Percentiles rank a stretch among this genome's conserved stretches.
Conservation (phyloP, 306 rosid genomes). For the Aeschynomene evenia region DNA sequence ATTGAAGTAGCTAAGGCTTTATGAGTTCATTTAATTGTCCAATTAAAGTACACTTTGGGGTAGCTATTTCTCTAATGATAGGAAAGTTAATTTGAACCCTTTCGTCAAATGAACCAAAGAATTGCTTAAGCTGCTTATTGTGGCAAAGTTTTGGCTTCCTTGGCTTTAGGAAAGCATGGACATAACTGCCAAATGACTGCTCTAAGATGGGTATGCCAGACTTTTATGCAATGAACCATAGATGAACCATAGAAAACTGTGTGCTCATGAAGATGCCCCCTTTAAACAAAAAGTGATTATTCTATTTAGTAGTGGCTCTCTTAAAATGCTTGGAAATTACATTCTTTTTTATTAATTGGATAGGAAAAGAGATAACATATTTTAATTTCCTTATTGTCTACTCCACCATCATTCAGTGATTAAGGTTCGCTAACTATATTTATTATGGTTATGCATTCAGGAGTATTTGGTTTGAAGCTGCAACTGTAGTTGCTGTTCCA, state of each 20-base stretch:
- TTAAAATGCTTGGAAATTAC: not conserved
- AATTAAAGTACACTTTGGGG: not conserved
- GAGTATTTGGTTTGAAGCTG: conserved; percentile 99
- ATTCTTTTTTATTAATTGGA: not conserved
- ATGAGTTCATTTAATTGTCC: not conserved
- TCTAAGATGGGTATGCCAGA: not conserved
- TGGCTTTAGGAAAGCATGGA: not conserved
- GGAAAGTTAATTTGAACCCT: not conserved
- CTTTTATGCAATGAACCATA: not conserved
- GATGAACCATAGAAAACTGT: not conserved
- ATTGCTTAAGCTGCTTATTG: conserved; percentile 4
- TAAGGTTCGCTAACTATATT: conserved; percentile 29
- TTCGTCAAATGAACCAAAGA: not conserved
- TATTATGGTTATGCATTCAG: conserved; percentile 44
- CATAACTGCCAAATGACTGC: not conserved
- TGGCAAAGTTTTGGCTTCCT: not conserved
- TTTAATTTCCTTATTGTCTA: not conserved
- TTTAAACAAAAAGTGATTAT: no score
- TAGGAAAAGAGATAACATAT: not conserved
- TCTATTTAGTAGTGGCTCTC: not conserved
- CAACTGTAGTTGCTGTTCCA: conserved; percentile 98
- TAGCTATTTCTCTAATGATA: not conserved
- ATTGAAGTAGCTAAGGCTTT: not conserved
- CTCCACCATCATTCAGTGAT: conserved; percentile 1
- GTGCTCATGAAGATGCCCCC: not conserved